Base-by-base conservation (phyloP, 1,284 basidiomycete species). In the Rhodotorula sp. region DNA sequence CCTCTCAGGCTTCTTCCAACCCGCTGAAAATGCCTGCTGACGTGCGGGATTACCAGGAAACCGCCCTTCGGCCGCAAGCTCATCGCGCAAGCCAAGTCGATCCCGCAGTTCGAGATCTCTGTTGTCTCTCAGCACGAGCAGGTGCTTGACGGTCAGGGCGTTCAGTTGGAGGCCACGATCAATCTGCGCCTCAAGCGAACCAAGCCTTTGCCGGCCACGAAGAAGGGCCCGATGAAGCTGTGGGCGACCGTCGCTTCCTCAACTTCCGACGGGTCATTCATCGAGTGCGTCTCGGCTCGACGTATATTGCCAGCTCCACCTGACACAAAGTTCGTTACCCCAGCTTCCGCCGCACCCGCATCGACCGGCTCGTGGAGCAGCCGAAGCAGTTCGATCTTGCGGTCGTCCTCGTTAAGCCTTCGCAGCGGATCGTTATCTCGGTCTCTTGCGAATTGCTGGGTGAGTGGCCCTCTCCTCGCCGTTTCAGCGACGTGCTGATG, bases 321-420 rank as follows among this genome's bases (percentile, higher is more conserved):
- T n/a, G n/a, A n/a, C n/a, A n/a, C n/a, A n/a, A n/a, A n/a, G n/a
- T n/a, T 37, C 20, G 40, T 18, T 15, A 13, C 1, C 30, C n/a
- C 53, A 75, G 74, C 53, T 72, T 67, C 52, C 70, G 73, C 11
- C 72, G 61, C 51, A 60, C 62, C 3, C 71, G 68, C 47, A 57
- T 73, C 50, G 65, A 70, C n/a, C 40, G 53, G 31, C 58, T 76
- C 3, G 59, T 62, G 6, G 47, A 34, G 5, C 59, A 48, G 11
- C 50, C 72, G 18, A 75, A 76, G 59, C 67, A 69, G 28, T 77
- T 77, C 57, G 67, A 67, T 15, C 18, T 80, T 34, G 67, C 68
- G 2, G 74, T 77, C 37, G 47, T 68, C 2, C 75, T 81, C 22
- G 66, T 70, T 37, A 76, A 77, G 63, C 77, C 77, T 0, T 75